These are phyloP conservation scores for Salvia splendens DNA, from an alignment of 257 asterid genomes.

Conservation along the genomic window DNA sequence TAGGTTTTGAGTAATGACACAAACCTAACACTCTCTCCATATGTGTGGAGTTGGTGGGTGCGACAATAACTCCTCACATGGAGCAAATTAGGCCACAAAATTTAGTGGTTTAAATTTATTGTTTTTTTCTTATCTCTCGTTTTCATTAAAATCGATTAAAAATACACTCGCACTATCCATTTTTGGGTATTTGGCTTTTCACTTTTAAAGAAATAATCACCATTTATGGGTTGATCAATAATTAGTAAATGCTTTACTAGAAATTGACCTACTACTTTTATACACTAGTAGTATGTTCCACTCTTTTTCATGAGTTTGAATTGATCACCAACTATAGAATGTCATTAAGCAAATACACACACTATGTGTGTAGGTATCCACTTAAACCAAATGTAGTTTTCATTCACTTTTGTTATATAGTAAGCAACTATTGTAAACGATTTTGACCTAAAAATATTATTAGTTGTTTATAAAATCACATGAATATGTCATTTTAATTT, in stretches of 20 bases:
- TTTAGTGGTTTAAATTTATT: not conserved
- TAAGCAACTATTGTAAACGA: too few relatives aligned
- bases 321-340: not conserved
- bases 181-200: not conserved
- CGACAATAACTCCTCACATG: slow-evolving; percentile 13
- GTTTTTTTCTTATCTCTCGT: not conserved
- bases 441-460: too few relatives aligned
- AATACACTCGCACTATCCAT: not conserved
- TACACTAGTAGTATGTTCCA: too few relatives aligned
- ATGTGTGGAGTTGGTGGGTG: not conserved
- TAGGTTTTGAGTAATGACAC: too few relatives aligned
- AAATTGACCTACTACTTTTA: too few relatives aligned
- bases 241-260: too few relatives aligned
- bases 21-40: too few relatives aligned
- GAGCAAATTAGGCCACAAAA: slow-evolving; percentile 12
- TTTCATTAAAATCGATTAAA: not conserved
- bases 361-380: too few relatives aligned
- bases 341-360: not conserved
- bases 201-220: not conserved
- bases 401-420: too few relatives aligned
- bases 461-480: too few relatives aligned
- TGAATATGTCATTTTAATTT: too few relatives aligned
- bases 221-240: not conserved
- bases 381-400: too few relatives aligned
- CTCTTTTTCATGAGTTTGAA: not conserved